Evolutionary conservation across 2,329 filamentous ascomycete species (phyloP).

Genomic region (Eutypella sp.): DNA sequence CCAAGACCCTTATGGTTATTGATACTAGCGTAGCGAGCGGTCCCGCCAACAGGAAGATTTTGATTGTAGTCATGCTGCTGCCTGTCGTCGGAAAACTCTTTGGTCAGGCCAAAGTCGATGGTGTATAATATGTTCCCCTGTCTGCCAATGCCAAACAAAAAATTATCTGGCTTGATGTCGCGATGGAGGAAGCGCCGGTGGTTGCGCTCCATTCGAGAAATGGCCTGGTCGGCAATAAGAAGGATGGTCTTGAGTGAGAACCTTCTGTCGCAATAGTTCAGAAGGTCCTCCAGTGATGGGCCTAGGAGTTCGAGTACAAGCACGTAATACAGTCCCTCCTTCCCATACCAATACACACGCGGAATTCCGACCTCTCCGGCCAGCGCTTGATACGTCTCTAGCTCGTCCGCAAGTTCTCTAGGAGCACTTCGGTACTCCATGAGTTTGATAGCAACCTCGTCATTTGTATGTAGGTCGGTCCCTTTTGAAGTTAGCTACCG

Average conservation of each 20-base stretch:
- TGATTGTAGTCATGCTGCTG: constrained; percentile 1
- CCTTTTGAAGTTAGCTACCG: constrained; percentile 2
- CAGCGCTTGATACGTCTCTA: constrained; percentile 3
- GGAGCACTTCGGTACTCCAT: not conserved
- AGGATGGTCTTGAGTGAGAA: constrained; percentile 27
- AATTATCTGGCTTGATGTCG: constrained; percentile 26
- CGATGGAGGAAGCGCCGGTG: constrained; percentile 21
- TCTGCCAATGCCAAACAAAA: constrained; percentile 20
- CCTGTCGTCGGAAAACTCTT: constrained; percentile 4
- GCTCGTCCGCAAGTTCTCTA: constrained; percentile 3
- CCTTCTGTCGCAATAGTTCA: constrained; percentile 21
- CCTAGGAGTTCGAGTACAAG: constrained; percentile 17
- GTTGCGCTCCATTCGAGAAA: constrained; percentile 20
- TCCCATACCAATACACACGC: constrained; percentile 4
- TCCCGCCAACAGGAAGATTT: constrained; percentile 12
- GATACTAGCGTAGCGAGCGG: constrained; percentile 12
- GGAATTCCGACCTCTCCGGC: constrained; percentile 9
- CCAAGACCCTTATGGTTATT: constrained; percentile 5
- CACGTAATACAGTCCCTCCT: constrained; percentile 11
- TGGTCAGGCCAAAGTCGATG: constrained; percentile 24
- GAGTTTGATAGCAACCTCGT: constrained; percentile 10
- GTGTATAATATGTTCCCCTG: constrained; percentile 21
- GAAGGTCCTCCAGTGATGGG: constrained; percentile 25
- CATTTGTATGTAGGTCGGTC: constrained; percentile 3
- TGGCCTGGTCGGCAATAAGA: constrained; percentile 24